These are phyloP conservation scores for Epichloe aotearoae DNA, from an alignment of 2,329 filamentous ascomycete species.

Conservation along the genomic window DNA sequence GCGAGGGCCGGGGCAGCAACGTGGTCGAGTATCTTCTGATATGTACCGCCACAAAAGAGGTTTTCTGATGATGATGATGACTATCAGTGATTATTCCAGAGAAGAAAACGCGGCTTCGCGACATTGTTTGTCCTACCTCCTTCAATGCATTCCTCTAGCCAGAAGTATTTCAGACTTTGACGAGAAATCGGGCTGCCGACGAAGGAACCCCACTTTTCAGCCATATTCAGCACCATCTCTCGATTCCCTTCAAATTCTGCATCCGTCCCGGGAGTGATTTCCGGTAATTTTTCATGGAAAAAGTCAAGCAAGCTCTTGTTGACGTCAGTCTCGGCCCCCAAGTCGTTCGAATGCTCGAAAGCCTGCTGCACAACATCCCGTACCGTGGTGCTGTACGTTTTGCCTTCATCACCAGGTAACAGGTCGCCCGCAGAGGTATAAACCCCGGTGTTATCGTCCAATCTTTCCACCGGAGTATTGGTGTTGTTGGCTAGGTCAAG, in stretches of 20 bases:
- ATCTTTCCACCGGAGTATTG: conserved; percentile 32
- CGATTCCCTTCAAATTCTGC: conserved; percentile 27
- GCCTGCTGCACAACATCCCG: conserved; percentile 58
- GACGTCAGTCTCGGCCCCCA: conserved; percentile 32
- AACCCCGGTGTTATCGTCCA: conserved; percentile 40
- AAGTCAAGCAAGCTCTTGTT: conserved; percentile 40
- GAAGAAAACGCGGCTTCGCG: too few relatives aligned
- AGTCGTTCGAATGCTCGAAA: conserved; percentile 51
- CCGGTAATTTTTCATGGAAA: conserved; percentile 30
- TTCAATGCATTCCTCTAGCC: conserved; percentile 66
- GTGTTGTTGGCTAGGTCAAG: conserved; percentile 52
- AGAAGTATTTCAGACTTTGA: conserved; percentile 65
- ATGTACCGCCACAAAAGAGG: conserved; percentile 46
- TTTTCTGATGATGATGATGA: conserved; percentile 31
- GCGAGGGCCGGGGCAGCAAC: conserved; percentile 45
- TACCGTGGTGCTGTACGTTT: conserved; percentile 37
- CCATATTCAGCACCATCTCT: conserved; percentile 34
- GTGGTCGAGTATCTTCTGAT: conserved; percentile 41
- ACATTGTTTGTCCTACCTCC: conserved; percentile 33
- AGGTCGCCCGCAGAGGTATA: conserved; percentile 43
- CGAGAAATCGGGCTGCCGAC: conserved; percentile 49
- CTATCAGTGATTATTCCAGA: too few relatives aligned
- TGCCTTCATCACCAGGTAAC: conserved; percentile 32
- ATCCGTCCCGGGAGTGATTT: conserved; percentile 33
- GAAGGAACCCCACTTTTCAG: conserved; percentile 58